Evolutionary conservation across 163 green algal species (phyloP), one percentile per base, ranked within the genome.

Genomic region (Picocystis sp.): DNA sequence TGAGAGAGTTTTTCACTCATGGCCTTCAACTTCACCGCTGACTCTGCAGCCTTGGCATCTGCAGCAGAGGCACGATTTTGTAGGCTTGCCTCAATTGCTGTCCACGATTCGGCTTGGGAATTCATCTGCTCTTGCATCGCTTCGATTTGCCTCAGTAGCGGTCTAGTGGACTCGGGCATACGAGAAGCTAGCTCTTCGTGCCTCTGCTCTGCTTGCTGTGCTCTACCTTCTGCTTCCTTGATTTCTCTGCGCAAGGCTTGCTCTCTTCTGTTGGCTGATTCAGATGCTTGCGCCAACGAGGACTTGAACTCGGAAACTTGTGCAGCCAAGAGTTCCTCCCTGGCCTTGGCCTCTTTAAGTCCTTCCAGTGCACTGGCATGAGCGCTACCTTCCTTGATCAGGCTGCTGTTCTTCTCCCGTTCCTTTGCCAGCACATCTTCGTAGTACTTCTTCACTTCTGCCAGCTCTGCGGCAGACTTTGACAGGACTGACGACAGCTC

Each of bases 61-160:
- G 29, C 29, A 38, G 29, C 29, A 12, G 29, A 38, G 29, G 8
- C 29, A 8, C 29, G 29, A 38, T 38, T 38, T 38, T 38, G 29
- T 8, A 38, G 29, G 29, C 29, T 38, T 5, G 8, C 29, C 29
- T 38, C 8, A 38, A 38, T 38, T 12, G 29, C 29, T 38, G 29
- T 8, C 29, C 29, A 38, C 8, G 29, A 38, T 38, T 38, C 29
- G 8, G 29, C 29, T 8, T 38, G 29, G 29, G 29, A 38, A 8
- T 38, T 38, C 8, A 38, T 12, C 8, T 38, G 29, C 5, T 38
- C 58, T 62, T 86, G 80, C 66, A 86, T 64, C 1, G 79, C 75
- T 63, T 92, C 79, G 21, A 97, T 81, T 72, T 97, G 84, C 3
- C 77, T 66, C 65, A 96, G 71, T 58, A 96, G 72, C n/a, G 88